Evolutionary conservation across 352 stramenopile genomes (phyloP).

Genomic region (Pythium grandisporangium): DNA sequence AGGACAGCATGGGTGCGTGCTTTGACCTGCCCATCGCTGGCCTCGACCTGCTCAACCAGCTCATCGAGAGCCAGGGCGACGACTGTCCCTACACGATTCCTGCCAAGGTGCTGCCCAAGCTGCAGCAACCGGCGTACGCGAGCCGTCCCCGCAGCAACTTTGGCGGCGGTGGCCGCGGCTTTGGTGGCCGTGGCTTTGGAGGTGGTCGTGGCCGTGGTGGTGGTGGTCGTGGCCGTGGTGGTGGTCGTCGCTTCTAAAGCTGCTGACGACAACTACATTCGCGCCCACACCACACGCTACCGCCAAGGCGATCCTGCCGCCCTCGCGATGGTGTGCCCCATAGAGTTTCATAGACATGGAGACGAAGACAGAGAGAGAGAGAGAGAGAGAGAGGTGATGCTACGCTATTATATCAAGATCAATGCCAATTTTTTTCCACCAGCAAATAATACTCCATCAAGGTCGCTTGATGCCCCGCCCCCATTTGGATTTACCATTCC

Average conservation of each 20-base stretch:
- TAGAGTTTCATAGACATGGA: too few species aligned
- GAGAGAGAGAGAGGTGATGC: too few species aligned
- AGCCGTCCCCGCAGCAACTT: constrained; percentile 21
- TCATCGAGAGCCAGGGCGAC: constrained; percentile 59
- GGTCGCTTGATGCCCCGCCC: too few species aligned
- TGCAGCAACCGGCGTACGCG: constrained; percentile 59
- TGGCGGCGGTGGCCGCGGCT: constrained; percentile 25
- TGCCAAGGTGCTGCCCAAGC: constrained; percentile 64
- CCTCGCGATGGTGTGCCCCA: too few species aligned
- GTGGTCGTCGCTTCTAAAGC: constrained; percentile 15
- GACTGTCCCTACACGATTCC: constrained; percentile 70
- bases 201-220: constrained; percentile 23
- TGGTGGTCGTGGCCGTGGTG: constrained; percentile 27
- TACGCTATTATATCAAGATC: too few species aligned
- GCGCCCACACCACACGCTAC: too few species aligned
- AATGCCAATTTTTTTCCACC: too few species aligned
- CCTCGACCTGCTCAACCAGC: constrained; percentile 53
- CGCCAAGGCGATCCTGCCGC: too few species aligned
- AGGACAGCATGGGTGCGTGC: constrained; percentile 82
- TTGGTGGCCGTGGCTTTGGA: constrained; percentile 24
- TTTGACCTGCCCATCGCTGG: constrained; percentile 83
- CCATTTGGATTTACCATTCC: too few species aligned
- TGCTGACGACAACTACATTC: too few species aligned
- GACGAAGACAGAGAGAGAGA: too few species aligned
- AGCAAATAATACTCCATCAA: too few species aligned